Conservation (phyloP, 768 basidiomycete species). For the Suillus discolor region DNA sequence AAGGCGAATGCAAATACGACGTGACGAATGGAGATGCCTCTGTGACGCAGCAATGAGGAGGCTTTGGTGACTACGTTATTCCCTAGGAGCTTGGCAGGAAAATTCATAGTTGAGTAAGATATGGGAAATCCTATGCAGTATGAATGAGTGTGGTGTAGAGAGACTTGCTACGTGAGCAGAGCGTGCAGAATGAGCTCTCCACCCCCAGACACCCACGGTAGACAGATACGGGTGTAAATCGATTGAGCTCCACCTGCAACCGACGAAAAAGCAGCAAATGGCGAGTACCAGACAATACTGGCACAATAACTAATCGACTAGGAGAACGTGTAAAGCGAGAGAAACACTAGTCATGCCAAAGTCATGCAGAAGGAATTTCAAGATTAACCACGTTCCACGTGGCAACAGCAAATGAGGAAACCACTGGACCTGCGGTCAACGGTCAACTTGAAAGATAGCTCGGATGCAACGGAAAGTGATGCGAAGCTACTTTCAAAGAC, state of each 20-base stretch:
- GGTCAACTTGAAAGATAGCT: background rate
- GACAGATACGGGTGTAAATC: background rate
- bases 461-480: background rate
- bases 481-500: background rate
- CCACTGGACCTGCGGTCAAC: background rate
- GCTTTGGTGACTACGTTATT: constrained; percentile 4
- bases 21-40: constrained; percentile 26
- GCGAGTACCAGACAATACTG: background rate
- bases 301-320: background rate
- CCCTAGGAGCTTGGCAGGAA: constrained; percentile 9
- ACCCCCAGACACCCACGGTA: background rate
- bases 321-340: background rate
- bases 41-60: constrained; percentile 14
- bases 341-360: background rate
- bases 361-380: background rate
- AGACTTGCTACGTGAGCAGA: background rate
- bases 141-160: background rate
- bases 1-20: constrained; percentile 19
- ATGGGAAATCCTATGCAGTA: background rate
- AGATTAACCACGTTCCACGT: background rate
- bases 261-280: background rate
- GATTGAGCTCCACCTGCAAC: background rate
- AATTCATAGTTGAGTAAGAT: constrained; percentile 11
- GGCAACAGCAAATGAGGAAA: constrained; percentile 2
- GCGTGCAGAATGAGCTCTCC: background rate